Base-by-base conservation (phyloP, 305 asterid species). In the Plantago rigida region DNA sequence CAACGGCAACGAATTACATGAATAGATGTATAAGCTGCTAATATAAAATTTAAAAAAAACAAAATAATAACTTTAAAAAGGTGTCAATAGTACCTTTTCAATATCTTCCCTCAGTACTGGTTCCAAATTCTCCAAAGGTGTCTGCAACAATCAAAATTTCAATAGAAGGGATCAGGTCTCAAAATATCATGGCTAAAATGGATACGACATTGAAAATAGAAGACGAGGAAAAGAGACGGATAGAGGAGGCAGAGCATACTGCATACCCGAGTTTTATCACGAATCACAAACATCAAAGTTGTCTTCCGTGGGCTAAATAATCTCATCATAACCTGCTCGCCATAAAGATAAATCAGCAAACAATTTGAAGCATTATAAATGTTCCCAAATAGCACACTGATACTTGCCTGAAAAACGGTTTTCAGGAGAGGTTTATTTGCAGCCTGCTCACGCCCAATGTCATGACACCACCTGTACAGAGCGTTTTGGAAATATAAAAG, bases 401-500 rank as follows among this genome's bases (percentile, higher is more conserved):
- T 50, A 62, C 56, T 60, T 65, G 80, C 97, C 90, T 89, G 97
- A 75, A 87, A 89, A 57, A 89, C 97, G 50, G 97, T 89, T 82
- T 89, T 89, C 61, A 89, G 64, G 66, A 89, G 95, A 73, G 97
- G 97, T 72, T 89, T 89, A 77, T 89, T 89, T 67, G 97, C 93
- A n/a, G 97, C 97, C 69, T 89, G 97, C 72, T 89, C 97, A 70
- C 97, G 97, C 39, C 97, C 97, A 75, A 89, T 89, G 65, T 89
- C 97, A 80, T 87, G 97, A 73, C 97, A 89, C 97, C 97, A 89
- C 94, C 95, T 89, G 78, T 73, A 67, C 45, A 68, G 42, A 36
- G 69, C 48, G 59, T 51, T 77, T 66, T 62, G 17, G 15, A 71
- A 61, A 41, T 51, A 63, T 48, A n/a, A 36, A 56, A 44, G 59